phyloP scores from a whole-genome alignment of 1,139 yeast genomes.

The Lodderomyces beijingensis region DNA sequence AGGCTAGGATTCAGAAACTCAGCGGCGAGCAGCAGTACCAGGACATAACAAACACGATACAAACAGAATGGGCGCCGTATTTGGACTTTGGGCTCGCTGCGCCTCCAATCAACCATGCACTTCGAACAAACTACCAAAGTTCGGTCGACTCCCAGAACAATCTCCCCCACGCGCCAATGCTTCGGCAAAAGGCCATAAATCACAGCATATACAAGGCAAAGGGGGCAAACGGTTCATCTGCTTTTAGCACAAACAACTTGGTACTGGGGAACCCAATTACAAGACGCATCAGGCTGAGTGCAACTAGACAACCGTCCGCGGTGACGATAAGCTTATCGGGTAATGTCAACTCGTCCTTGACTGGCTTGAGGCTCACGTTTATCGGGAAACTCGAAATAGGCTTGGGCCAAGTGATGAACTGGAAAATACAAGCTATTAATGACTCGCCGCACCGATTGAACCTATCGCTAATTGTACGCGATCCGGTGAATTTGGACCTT shows the following conservation, averaged over 20 bases:
- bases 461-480: constrained; percentile 37
- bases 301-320: constrained; percentile 26
- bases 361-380: constrained; percentile 57
- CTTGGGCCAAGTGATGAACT: constrained; percentile 56
- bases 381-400: constrained; percentile 59
- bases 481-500: constrained; percentile 16
- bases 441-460: constrained; percentile 44
- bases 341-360: constrained; percentile 27
- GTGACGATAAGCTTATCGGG: constrained; percentile 42
- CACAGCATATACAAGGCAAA: constrained; percentile 13
- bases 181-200: neutral
- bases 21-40: constrained; percentile 9
- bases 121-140: constrained; percentile 24
- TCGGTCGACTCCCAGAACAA: constrained; percentile 21
- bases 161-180: constrained; percentile 13
- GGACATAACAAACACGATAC: constrained; percentile 29
- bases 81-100: constrained; percentile 53
- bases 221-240: constrained; percentile 11
- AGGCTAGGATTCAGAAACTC: constrained; percentile 16
- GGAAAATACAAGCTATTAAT: constrained; percentile 70
- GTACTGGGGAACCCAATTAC: neutral
- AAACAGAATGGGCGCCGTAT: constrained; percentile 58
- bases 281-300: constrained; percentile 12
- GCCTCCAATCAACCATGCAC: constrained; percentile 40
- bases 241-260: neutral